A percentile compares a stretch with the other conserved stretches of the same genome.
Evolutionary conservation across 2,329 filamentous ascomycete genomes (phyloP).

Genomic region (Lasiodiplodia sp.): DNA sequence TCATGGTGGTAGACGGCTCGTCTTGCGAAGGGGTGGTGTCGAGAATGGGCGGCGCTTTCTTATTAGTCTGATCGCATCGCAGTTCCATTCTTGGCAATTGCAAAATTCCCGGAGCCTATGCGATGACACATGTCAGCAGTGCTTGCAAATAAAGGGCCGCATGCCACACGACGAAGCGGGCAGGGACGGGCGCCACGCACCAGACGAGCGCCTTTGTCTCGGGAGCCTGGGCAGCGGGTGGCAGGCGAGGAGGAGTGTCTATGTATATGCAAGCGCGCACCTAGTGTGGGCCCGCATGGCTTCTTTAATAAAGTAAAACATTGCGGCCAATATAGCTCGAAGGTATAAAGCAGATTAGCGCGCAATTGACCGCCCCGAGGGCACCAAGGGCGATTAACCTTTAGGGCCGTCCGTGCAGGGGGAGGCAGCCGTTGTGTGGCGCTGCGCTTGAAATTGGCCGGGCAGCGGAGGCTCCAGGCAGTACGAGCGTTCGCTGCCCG

Average conservation of each 20-base stretch:
- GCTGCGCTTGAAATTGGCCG: slow-evolving; percentile 29
- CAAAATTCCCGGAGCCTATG: slow-evolving; percentile 46
- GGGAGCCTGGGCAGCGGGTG: slow-evolving; percentile 14
- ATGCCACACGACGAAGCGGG: slow-evolving; percentile 27
- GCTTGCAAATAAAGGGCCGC: slow-evolving; percentile 23
- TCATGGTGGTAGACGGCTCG: slow-evolving; percentile 31
- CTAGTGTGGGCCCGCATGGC: slow-evolving; percentile 25
- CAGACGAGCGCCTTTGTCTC: slow-evolving; percentile 29
- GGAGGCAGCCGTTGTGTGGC: slow-evolving; percentile 33
- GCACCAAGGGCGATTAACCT: slow-evolving; percentile 41
- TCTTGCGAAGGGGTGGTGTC: slow-evolving; percentile 28
- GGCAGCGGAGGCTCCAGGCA: slow-evolving; percentile 20
- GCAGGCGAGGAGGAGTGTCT: slow-evolving; percentile 46
- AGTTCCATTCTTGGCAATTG: slow-evolving; percentile 49
- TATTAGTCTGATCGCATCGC: slow-evolving; percentile 42
- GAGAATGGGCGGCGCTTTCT: slow-evolving; percentile 33
- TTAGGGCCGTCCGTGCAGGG: slow-evolving; percentile 43
- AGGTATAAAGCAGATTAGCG: slow-evolving; percentile 34
- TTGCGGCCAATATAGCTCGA: slow-evolving; percentile 31
- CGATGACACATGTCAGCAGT: slow-evolving; percentile 32
- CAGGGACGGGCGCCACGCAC: slow-evolving; percentile 25
- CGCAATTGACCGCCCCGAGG: slow-evolving; percentile 42
- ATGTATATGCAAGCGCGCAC: slow-evolving; percentile 31
- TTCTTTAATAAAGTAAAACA: slow-evolving; percentile 42
- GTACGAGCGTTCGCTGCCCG: slow-evolving; percentile 43